phyloP scores from a whole-genome alignment of 371 early-diverging fungal genomes.

The Apophysomyces ossiformis region DNA sequence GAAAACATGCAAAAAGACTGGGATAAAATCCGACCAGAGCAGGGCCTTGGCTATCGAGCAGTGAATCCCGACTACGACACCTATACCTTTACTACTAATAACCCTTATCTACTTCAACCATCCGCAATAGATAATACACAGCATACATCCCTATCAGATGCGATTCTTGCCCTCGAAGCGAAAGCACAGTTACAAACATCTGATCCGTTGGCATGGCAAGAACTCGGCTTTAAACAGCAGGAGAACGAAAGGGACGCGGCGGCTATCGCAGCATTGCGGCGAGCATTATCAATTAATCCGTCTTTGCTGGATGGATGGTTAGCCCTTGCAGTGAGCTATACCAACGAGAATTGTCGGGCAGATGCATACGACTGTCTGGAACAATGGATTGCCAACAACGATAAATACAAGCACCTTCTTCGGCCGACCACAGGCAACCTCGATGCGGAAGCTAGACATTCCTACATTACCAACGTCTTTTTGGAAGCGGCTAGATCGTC shows the following conservation, averaged over 20 bases:
- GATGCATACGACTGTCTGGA: constrained; percentile 90
- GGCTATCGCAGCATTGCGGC: constrained; percentile 89
- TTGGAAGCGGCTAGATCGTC: constrained; percentile 78
- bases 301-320: constrained; percentile 76
- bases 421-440: constrained; percentile 11
- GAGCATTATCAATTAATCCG: constrained; percentile 80
- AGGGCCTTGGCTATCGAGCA: constrained; percentile 65
- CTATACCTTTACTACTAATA: constrained; percentile 80
- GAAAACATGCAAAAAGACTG: constrained; percentile 78
- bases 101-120: constrained; percentile 71
- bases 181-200: constrained; percentile 80
- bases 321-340: constrained; percentile 91
- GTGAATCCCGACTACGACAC: constrained; percentile 66
- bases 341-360: constrained; percentile 85
- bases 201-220: constrained; percentile 86
- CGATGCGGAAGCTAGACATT: constrained; percentile 54
- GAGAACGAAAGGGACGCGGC: constrained; percentile 94
- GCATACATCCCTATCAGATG: constrained; percentile 74
- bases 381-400: constrained; percentile 83
- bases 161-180: constrained; percentile 92
- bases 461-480: constrained; percentile 73
- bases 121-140: constrained; percentile 48
- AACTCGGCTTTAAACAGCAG: constrained; percentile 89
- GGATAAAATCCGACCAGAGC: constrained; percentile 60
- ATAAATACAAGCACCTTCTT: constrained; percentile 60